phyloP scores from a whole-genome alignment of 2,329 filamentous ascomycete species.

The Penicillium glabrum region DNA sequence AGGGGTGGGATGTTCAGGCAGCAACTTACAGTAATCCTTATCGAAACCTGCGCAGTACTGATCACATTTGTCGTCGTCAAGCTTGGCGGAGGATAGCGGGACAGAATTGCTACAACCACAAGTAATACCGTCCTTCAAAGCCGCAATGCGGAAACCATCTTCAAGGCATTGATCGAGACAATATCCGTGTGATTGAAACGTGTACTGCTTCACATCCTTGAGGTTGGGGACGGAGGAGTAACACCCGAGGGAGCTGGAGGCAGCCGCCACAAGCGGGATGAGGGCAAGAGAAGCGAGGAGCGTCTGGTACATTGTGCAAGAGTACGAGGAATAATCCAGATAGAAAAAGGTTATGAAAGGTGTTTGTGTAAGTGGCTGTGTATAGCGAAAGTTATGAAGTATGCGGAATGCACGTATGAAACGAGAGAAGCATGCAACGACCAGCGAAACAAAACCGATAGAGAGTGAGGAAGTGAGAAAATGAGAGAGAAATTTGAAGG shows the following conservation, averaged over 20 bases:
- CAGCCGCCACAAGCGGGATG: conserved; percentile 7
- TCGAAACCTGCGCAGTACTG: conserved; percentile 21
- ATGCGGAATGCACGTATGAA: conserved; percentile 9
- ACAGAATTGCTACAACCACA: conserved; percentile 26
- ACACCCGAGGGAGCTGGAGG: conserved; percentile 13
- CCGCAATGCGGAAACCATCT: conserved; percentile 14
- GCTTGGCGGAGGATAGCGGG: conserved; percentile 13
- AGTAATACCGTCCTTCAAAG: conserved; percentile 14
- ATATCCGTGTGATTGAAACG: conserved; percentile 10
- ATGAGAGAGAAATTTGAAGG: neutral
- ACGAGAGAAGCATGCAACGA: conserved; percentile 4
- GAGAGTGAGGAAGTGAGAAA: neutral
- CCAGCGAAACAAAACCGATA: neutral
- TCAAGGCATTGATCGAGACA: conserved; percentile 18
- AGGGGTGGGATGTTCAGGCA: neutral
- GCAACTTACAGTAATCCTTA: conserved; percentile 19
- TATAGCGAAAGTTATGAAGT: conserved; percentile 2
- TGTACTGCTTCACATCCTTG: neutral
- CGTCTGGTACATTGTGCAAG: neutral
- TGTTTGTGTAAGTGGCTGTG: neutral
- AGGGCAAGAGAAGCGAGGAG: conserved; percentile 15
- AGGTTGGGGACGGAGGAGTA: conserved; percentile 14
- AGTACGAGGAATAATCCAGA: neutral
- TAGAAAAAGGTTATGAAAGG: neutral
- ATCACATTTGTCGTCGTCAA: conserved; percentile 23